Base-by-base conservation (phyloP, 805 yeast species). In the Monosporozyma siamensis region DNA sequence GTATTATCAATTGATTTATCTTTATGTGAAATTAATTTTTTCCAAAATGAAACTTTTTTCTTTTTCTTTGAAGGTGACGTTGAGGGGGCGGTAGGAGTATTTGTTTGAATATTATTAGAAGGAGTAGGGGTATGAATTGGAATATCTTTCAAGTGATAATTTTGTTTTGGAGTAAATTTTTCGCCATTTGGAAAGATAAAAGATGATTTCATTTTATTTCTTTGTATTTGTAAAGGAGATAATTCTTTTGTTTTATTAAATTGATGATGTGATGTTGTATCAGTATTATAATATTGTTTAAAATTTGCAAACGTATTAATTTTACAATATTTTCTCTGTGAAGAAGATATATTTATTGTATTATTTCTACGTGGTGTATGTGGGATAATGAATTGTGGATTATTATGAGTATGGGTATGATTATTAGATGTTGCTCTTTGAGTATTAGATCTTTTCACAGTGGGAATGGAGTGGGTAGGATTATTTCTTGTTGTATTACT, bases 111-210 rank as follows among this genome's bases (percentile, higher is more conserved):
- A n/a, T n/a, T n/a, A n/a, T n/a, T n/a, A n/a, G 30, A 23, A 24
- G 39, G 39, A 24, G 39, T 14, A 5, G 31, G 39, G 4, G 27
- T 20, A 5, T 30, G 31, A 6, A 22, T 17, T 5, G 27, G 8
- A 6, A 15, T 8, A 12, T 14, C 17, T 26, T 30, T 24, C 26
- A 17, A 10, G n/a, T 8, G 6, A 18, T 11, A 14, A 23, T n/a
- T n/a, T 24, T 17, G 49, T 35, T 53, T 54, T 31, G 65, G 65
- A 2, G 63, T 61, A 34, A 59, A 61, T 27, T 41, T 50, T 37
- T 61, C 65, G 22, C 65, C 65, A 44, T 61, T 61, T 1, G 64
- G 63, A 25, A 61, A 61, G 36, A 49, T 52, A 34, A 61, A 61
- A n/a, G 56, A 45, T 6, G 24, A 47, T 41, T 48, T 49, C 65